A percentile compares a stretch with the other conserved stretches of the same genome.
These are phyloP conservation scores for Cutaneotrichosporon daszewskae DNA, from an alignment of 1,284 basidiomycete genomes.

Conservation along the genomic window DNA sequence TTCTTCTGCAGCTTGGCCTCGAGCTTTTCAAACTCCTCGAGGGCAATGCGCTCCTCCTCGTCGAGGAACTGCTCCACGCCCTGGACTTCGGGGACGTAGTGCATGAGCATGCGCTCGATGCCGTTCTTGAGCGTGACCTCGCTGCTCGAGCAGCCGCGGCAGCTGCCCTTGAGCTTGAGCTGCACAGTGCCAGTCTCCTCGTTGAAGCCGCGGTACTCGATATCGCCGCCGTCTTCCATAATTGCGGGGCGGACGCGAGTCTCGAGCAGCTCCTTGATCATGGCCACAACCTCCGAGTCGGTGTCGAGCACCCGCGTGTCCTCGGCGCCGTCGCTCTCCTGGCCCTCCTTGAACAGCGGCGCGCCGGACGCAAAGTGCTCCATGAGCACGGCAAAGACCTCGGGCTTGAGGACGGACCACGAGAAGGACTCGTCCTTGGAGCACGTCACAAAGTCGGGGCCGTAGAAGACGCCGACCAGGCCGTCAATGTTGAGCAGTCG, in stretches of 20 bases:
- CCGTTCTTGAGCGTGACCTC: constrained; percentile 92
- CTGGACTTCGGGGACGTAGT: constrained; percentile 97
- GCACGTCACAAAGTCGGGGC: constrained; percentile 96
- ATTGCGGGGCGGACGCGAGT: constrained; percentile 93
- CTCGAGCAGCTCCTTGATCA: constrained; percentile 97
- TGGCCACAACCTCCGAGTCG: constrained; percentile 94
- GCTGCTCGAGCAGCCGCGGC: constrained; percentile 86
- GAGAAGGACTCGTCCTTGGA: constrained; percentile 79
- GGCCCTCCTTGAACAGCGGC: constrained; percentile 66
- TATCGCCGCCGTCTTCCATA: constrained; percentile 59
- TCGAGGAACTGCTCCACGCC: constrained; percentile 93
- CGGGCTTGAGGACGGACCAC: constrained; percentile 94
- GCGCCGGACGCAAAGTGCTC: constrained; percentile 90
- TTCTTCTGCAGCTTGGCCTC: constrained; percentile 65
- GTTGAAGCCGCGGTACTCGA: constrained; percentile 53
- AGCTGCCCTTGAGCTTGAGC: constrained; percentile 92
- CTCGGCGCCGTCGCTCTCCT: constrained; percentile 74
- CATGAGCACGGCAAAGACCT: constrained; percentile 96
- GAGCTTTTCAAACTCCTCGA: constrained; percentile 87
- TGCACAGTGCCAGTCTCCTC: constrained; percentile 55
- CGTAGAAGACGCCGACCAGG: constrained; percentile 83
- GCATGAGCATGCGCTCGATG: constrained; percentile 98
- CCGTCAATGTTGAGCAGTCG: constrained; percentile 90
- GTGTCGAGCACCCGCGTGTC: constrained; percentile 95
- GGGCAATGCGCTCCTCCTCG: constrained; percentile 79